Evolutionary conservation across 2,329 filamentous ascomycete species (phyloP), one percentile per base, ranked within the genome.

Genomic region (Penicillium freii): DNA sequence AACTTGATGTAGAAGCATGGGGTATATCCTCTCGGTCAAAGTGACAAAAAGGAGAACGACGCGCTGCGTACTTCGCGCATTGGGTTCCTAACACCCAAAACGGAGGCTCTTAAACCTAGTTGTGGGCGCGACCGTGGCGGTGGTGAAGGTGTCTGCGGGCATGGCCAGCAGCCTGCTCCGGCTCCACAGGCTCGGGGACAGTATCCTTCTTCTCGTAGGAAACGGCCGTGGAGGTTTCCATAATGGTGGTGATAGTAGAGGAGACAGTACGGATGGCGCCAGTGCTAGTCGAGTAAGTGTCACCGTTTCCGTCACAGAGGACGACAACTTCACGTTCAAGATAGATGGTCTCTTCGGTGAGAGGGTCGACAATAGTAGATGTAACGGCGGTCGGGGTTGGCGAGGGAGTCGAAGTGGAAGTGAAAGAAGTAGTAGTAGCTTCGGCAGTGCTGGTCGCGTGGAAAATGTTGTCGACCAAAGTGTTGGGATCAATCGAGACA

Each of bases 281-380:
- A 15, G 67, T 67, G 44, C 53, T 62, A 6, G 72, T 75, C 46
- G 62, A 53, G 40, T 68, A 56, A 0, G 65, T 64, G 3, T 59
- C 55, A 27, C 69, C 69, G 8, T 68, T 52, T 6, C 54, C 62
- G 39, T 72, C 68, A 21, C 71, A 57, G 21, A 68, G 29, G 36
- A 75, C 62, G 11, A 68, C 53, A 13, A 74, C 57, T 19, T 72
- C 64, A 21, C 69, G 63, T 39, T 73, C 60, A 3, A 75, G 44
- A 33, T 68, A 72, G 19, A 74, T 59, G n/a, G 70, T 56, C 19
- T 69, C 67, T 34, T 69, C 63, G 1, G 65, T 69, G 43, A 70
- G 50, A 5, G 62, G 57, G 15, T 62, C 64, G 23, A 66, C 9
- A 15, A 64, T 47, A n/a, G 66, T 63, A 4, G 66, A 68, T 2